Conservation (phyloP, 1,139 yeast genomes). For the Candida labiduridarum region DNA sequence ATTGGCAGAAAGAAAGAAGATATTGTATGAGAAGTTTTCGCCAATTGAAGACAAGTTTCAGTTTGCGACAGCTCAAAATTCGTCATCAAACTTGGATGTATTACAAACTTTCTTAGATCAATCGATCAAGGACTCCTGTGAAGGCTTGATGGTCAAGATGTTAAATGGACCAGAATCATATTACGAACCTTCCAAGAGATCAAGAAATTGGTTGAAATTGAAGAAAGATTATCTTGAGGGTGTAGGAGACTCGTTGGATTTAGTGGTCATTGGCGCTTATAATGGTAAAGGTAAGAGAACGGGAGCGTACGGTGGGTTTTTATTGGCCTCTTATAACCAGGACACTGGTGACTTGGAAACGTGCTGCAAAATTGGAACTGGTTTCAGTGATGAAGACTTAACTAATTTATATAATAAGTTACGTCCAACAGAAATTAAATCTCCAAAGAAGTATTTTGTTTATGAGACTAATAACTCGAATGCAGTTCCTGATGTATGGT, state of each 20-base stretch:
- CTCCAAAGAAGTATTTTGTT: slow-evolving; percentile 71
- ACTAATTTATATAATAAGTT: slow-evolving; percentile 59
- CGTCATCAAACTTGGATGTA: slow-evolving; percentile 75
- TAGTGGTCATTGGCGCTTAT: slow-evolving; percentile 94
- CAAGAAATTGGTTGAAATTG: slow-evolving; percentile 92
- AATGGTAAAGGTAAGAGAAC: slow-evolving; percentile 94
- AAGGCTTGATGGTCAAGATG: slow-evolving; percentile 95
- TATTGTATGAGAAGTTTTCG: slow-evolving; percentile 57
- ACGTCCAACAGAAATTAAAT: slow-evolving; percentile 65
- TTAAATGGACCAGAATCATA: slow-evolving; percentile 77
- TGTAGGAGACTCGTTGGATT: slow-evolving; percentile 92
- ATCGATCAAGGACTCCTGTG: slow-evolving; percentile 88
- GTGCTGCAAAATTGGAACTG: slow-evolving; percentile 96
- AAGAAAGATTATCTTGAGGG: slow-evolving; percentile 94
- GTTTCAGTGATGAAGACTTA: slow-evolving; percentile 86
- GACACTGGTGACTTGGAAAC: slow-evolving; percentile 94
- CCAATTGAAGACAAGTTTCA: slow-evolving; percentile 77
- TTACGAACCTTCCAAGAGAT: slow-evolving; percentile 93
- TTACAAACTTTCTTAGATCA: slow-evolving; percentile 87
- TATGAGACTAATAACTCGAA: slow-evolving; percentile 64
- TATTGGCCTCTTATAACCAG: slow-evolving; percentile 84
- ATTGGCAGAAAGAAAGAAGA: slow-evolving; percentile 66
- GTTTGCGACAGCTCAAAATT: slow-evolving; percentile 75
- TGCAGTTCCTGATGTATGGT: slow-evolving; percentile 93
- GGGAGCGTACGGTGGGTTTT: slow-evolving; percentile 91